These are phyloP conservation scores for Periglandula ipomoeae DNA, from an alignment of 2,329 filamentous ascomycete genomes.

Conservation along the genomic window DNA sequence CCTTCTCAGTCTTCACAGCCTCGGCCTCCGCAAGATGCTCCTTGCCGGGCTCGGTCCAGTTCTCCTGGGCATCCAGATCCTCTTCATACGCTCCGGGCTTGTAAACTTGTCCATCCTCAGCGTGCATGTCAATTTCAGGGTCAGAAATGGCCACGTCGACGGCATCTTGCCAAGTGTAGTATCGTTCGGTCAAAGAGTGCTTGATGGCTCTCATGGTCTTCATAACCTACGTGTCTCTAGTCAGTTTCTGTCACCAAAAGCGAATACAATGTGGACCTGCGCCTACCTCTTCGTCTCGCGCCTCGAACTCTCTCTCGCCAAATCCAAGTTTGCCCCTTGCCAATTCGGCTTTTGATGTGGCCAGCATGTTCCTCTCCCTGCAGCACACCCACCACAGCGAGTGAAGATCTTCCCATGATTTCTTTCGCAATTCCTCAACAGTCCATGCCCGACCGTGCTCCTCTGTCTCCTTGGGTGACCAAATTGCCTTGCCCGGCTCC, in stretches of 20 bases:
- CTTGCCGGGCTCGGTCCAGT: slow-evolving; percentile 16
- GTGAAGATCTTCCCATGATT: slow-evolving; percentile 92
- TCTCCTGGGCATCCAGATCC: slow-evolving; percentile 17
- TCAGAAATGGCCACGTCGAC: slow-evolving; percentile 55
- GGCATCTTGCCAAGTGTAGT: slow-evolving; percentile 79
- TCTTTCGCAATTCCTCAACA: slow-evolving; percentile 73
- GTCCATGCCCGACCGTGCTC: slow-evolving; percentile 77
- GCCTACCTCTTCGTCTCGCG: slow-evolving; percentile 58
- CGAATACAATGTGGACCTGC: slow-evolving; percentile 8
- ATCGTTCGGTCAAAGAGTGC: slow-evolving; percentile 77
- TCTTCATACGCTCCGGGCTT: slow-evolving; percentile 32
- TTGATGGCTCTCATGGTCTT: slow-evolving; percentile 76
- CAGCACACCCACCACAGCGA: slow-evolving; percentile 89
- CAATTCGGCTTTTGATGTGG: slow-evolving; percentile 67
- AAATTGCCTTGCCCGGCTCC: slow-evolving; percentile 56
- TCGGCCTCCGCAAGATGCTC: slow-evolving; percentile 9
- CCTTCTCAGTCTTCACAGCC: slow-evolving; percentile 10
- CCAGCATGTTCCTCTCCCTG: slow-evolving; percentile 81
- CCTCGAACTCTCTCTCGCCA: slow-evolving; percentile 57
- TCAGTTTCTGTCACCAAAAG: neutral
- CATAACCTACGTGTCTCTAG: slow-evolving; percentile 46
- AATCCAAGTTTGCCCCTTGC: slow-evolving; percentile 59
- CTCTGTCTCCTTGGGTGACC: slow-evolving; percentile 60
- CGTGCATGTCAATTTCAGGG: slow-evolving; percentile 52
- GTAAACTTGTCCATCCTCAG: slow-evolving; percentile 38